These are phyloP conservation scores for Cochliopodium minus DNA, from an alignment of 208 protist species.

Conservation along the genomic window DNA sequence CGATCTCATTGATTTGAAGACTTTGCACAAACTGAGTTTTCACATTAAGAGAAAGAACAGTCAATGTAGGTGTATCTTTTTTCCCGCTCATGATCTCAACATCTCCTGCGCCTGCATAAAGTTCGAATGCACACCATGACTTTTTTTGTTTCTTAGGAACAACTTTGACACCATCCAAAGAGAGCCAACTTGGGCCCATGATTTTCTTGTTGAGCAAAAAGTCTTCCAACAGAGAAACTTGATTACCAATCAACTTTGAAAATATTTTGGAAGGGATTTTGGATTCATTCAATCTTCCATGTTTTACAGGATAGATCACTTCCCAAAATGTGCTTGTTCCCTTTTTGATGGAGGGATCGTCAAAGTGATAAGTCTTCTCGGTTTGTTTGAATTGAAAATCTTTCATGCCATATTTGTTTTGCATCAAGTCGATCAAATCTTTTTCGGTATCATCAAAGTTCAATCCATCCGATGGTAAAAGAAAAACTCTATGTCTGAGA, in stretches of 20 bases:
- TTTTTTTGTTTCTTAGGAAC: slow-evolving; percentile 25
- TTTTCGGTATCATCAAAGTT: too few species aligned
- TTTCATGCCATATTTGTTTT: too few species aligned
- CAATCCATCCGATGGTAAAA: too few species aligned
- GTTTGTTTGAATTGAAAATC: too few species aligned
- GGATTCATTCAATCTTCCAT: too few species aligned
- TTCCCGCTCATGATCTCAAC: slow-evolving; percentile 21
- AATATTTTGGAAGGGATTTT: slow-evolving; percentile 43
- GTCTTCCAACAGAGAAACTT: slow-evolving; percentile 58
- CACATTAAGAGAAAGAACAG: slow-evolving; percentile 55
- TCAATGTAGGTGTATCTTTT: slow-evolving; percentile 44
- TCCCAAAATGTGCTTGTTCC: too few species aligned
- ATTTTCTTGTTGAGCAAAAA: slow-evolving; percentile 73
- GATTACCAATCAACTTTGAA: slow-evolving; percentile 51
- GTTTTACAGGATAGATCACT: too few species aligned
- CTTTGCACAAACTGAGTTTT: slow-evolving; percentile 58
- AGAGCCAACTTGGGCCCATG: slow-evolving; percentile 74
- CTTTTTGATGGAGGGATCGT: too few species aligned
- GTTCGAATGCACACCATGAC: slow-evolving; percentile 56
- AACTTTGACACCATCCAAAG: slow-evolving; percentile 26
- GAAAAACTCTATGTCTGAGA: too few species aligned
- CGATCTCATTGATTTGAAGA: slow-evolving; percentile 59
- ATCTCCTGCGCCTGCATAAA: slow-evolving; percentile 43
- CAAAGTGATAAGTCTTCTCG: too few species aligned
- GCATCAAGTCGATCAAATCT: too few species aligned